Percentiles rank a stretch among this genome's conserved stretches.
Evolutionary conservation across 2,329 filamentous ascomycete genomes (phyloP).

Genomic region (Fusarium piperis): DNA sequence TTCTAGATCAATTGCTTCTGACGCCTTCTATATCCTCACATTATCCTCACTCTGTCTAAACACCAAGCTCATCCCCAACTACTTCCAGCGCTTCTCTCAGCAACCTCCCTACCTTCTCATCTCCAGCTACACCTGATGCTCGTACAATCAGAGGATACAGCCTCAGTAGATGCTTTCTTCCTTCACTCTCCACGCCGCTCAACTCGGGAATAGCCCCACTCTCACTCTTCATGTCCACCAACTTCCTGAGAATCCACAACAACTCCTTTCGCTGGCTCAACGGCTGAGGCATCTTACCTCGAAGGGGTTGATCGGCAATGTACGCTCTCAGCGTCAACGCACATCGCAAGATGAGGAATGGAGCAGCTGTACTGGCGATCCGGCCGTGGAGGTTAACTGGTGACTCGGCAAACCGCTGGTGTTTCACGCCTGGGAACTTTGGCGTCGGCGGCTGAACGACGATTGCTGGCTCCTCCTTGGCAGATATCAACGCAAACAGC

Average conservation of each 20-base stretch:
- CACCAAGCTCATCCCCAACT: conserved; percentile 63
- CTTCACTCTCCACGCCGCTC: conserved; percentile 61
- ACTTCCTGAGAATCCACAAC: conserved; percentile 71
- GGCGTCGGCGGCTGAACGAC: conserved; percentile 58
- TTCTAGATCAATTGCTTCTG: neutral
- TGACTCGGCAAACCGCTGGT: conserved; percentile 25
- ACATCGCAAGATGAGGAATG: conserved; percentile 83
- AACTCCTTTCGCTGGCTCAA: conserved; percentile 83
- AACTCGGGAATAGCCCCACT: conserved; percentile 72
- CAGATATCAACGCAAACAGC: conserved; percentile 74
- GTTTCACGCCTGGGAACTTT: conserved; percentile 47
- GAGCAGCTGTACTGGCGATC: conserved; percentile 79
- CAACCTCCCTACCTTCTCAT: conserved; percentile 67
- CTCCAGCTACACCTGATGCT: conserved; percentile 66
- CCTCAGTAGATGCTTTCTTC: conserved; percentile 79
- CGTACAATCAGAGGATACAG: conserved; percentile 81
- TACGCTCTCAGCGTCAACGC: conserved; percentile 85
- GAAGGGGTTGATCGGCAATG: conserved; percentile 88
- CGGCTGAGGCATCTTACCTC: conserved; percentile 90
- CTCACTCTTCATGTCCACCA: conserved; percentile 76
- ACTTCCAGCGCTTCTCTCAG: conserved; percentile 69
- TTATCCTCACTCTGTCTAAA: conserved; percentile 12
- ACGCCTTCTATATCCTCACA: neutral
- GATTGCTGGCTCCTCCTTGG: conserved; percentile 48
- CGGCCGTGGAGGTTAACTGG: conserved; percentile 57